A percentile compares a stretch with the other conserved stretches of the same genome.
These are phyloP conservation scores for Serendipita vermifera DNA, from an alignment of 768 basidiomycete genomes.

Conservation along the genomic window DNA sequence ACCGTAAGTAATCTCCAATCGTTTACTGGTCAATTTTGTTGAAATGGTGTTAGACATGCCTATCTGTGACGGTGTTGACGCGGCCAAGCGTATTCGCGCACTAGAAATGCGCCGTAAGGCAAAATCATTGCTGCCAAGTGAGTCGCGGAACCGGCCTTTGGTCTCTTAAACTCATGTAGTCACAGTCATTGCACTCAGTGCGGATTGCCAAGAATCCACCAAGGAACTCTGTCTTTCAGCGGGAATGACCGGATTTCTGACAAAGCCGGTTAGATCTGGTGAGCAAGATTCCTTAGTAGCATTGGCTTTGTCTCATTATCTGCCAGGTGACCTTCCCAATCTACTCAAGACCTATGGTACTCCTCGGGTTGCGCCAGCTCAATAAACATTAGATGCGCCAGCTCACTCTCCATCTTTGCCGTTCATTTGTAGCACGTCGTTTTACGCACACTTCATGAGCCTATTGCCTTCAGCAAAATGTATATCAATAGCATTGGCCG, in stretches of 20 bases:
- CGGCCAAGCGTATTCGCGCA: slow-evolving; percentile 47
- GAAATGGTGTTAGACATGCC: slow-evolving; percentile 48
- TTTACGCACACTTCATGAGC: too few species aligned
- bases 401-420: too few species aligned
- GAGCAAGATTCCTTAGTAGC: slow-evolving; percentile 11
- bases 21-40: not conserved
- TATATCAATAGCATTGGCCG: too few species aligned
- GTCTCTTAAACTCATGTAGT: not conserved
- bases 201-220: slow-evolving; percentile 65
- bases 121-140: slow-evolving; percentile 42
- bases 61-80: slow-evolving; percentile 64
- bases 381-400: too few species aligned
- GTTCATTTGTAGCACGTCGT: too few species aligned
- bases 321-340: slow-evolving; percentile 2
- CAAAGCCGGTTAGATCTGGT: slow-evolving; percentile 57
- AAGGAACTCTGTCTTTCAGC: slow-evolving; percentile 64
- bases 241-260: slow-evolving; percentile 66
- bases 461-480: too few species aligned
- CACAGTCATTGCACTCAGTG: slow-evolving; percentile 57
- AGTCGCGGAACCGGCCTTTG: slow-evolving; percentile 14
- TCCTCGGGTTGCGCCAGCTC: too few species aligned
- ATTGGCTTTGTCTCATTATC: not conserved
- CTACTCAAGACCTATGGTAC: not conserved
- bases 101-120: slow-evolving; percentile 47
- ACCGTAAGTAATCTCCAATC: slow-evolving; percentile 35